Evolutionary conservation across 345 rosid genomes (phyloP).

Genomic region (Eucalyptus coolabah): DNA sequence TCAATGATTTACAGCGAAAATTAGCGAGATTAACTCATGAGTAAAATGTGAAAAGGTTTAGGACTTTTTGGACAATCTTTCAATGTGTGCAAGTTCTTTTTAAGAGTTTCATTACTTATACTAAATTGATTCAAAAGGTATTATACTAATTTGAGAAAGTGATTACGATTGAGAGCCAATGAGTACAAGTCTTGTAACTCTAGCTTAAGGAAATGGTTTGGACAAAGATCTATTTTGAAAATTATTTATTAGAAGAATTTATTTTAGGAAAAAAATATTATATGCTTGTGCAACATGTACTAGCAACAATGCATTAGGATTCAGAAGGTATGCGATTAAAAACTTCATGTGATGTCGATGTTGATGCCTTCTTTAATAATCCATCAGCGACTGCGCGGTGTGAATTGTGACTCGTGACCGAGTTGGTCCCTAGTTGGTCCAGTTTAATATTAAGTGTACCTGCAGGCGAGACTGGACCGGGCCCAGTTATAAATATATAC

Average conservation of each 20-base stretch:
- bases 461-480: not conserved
- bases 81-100: not conserved
- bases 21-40: fast-evolving
- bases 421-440: not conserved
- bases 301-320: not conserved
- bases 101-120: not conserved
- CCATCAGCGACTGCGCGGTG: not conserved
- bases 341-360: not conserved
- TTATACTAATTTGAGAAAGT: not conserved
- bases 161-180: not conserved
- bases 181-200: not conserved
- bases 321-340: not conserved
- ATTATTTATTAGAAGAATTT: not conserved
- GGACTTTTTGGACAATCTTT: too few relatives aligned
- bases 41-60: too few relatives aligned
- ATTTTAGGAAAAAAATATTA: not conserved
- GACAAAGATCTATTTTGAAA: not conserved
- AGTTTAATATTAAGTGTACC: not conserved
- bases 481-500: not conserved
- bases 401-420: not conserved
- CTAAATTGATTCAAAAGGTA: not conserved
- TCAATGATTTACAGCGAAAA: fast-evolving
- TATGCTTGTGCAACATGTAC: not conserved
- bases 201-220: not conserved
- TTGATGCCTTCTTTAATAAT: not conserved